Percentiles rank a stretch among this genome's conserved stretches.
phyloP scores from a whole-genome alignment of 352 stramenopile species.

The Pythium dissotocum region DNA sequence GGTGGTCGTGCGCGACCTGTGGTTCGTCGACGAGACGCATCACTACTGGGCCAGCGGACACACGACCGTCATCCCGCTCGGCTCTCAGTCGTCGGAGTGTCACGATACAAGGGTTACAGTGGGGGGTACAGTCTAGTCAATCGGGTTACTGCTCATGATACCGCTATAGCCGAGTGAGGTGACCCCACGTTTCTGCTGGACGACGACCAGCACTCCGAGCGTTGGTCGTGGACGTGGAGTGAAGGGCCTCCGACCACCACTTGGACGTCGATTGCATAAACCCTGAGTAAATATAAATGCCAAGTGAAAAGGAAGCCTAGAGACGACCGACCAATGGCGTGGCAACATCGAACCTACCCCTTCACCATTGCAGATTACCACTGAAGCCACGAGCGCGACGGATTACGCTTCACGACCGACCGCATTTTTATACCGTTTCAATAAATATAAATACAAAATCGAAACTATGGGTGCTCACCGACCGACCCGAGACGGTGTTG shows the following conservation, averaged over 20 bases:
- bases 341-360: not conserved
- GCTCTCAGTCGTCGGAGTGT: not conserved
- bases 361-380: not conserved
- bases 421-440: not conserved
- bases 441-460: not conserved
- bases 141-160: no score
- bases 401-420: slow-evolving; percentile 19
- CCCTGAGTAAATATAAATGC: not conserved
- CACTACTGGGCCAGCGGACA: slow-evolving; percentile 53
- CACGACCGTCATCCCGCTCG: slow-evolving; percentile 47
- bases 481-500: not conserved
- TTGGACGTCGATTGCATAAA: slow-evolving; percentile 20
- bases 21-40: slow-evolving; percentile 74
- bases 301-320: not conserved
- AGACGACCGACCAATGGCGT: slow-evolving; percentile 10
- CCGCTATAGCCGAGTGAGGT: no score
- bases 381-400: not conserved
- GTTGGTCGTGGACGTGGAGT: not conserved
- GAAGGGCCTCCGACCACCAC: slow-evolving; percentile 4
- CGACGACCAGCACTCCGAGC: not conserved
- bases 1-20: slow-evolving; percentile 52
- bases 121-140: no score
- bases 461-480: not conserved
- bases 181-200: not conserved
- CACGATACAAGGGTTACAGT: not conserved